phyloP scores from a whole-genome alignment of 1,284 basidiomycete species.

The Ganoderma meredithae region DNA sequence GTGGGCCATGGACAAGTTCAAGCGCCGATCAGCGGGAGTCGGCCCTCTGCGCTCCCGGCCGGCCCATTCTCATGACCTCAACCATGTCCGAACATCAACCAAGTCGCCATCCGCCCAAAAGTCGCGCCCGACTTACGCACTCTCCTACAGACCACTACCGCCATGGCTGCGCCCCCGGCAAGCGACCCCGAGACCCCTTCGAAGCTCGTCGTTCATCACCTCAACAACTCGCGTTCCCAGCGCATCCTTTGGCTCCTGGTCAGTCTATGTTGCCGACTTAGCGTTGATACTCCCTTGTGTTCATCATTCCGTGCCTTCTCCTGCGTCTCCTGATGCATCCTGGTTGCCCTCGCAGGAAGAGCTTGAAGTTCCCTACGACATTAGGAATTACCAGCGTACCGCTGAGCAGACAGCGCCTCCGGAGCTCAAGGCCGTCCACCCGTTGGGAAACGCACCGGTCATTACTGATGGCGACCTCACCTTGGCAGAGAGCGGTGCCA shows the following conservation, averaged over 20 bases:
- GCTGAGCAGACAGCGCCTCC: slow-evolving; percentile 47
- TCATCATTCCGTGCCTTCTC: slow-evolving; percentile 5
- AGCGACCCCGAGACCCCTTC: slow-evolving; percentile 8
- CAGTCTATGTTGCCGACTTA: slow-evolving; percentile 5
- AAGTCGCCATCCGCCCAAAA: neutral
- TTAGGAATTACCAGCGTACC: slow-evolving; percentile 55
- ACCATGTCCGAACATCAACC: neutral
- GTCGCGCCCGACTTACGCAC: neutral
- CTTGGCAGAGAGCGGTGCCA: slow-evolving; percentile 46
- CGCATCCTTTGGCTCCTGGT: slow-evolving; percentile 64
- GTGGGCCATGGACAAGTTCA: neutral
- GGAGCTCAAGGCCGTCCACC: slow-evolving; percentile 42
- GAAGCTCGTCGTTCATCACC: slow-evolving; percentile 53
- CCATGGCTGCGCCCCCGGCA: slow-evolving; percentile 22
- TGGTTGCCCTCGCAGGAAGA: slow-evolving; percentile 51
- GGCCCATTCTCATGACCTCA: neutral
- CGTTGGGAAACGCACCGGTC: slow-evolving; percentile 45
- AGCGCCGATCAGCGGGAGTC: neutral
- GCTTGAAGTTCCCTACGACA: slow-evolving; percentile 54
- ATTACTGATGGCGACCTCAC: slow-evolving; percentile 44
- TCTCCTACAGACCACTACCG: slow-evolving; percentile 19
- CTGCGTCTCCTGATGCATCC: slow-evolving; percentile 14
- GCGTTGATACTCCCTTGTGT: slow-evolving; percentile 10
- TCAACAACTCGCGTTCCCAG: slow-evolving; percentile 60
- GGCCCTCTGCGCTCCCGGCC: neutral